Percentiles rank a stretch among this genome's conserved stretches.
phyloP scores from a whole-genome alignment of 1,284 basidiomycete species.

The Erythrobasidium hasegawianum region DNA sequence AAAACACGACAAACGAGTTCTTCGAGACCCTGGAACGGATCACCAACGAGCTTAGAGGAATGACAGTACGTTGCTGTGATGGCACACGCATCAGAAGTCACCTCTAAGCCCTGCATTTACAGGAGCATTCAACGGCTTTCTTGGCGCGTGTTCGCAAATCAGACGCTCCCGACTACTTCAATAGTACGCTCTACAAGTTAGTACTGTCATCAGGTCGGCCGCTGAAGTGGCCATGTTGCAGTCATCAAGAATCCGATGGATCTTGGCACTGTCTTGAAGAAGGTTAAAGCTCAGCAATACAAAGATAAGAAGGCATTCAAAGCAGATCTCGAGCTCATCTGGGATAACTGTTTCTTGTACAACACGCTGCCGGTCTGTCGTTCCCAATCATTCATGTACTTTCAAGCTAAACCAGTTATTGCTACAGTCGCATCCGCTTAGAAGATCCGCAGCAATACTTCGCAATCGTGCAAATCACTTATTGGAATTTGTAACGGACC shows the following conservation, averaged over 20 bases:
- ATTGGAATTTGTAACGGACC: conserved; percentile 81
- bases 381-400: background rate
- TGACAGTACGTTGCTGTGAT: conserved; percentile 35
- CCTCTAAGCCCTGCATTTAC: conserved; percentile 35
- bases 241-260: conserved; percentile 92
- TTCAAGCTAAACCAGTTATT: background rate
- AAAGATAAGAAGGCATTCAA: conserved; percentile 91
- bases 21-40: conserved; percentile 86
- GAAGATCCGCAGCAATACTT: conserved; percentile 70
- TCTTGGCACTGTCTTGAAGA: conserved; percentile 82
- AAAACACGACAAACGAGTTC: conserved; percentile 78
- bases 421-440: conserved; percentile 67
- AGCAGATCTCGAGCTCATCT: conserved; percentile 90
- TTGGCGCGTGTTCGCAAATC: conserved; percentile 79
- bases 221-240: conserved; percentile 48
- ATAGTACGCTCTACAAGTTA: conserved; percentile 56
- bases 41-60: conserved; percentile 66
- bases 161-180: conserved; percentile 85
- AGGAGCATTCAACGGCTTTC: conserved; percentile 66
- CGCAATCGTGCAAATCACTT: conserved; percentile 74
- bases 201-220: background rate
- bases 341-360: conserved; percentile 91
- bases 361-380: conserved; percentile 79
- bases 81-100: conserved; percentile 45
- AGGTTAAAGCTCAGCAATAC: conserved; percentile 84